Conservation (phyloP, 2,329 filamentous ascomycete species). For the Neonectria sp. region DNA sequence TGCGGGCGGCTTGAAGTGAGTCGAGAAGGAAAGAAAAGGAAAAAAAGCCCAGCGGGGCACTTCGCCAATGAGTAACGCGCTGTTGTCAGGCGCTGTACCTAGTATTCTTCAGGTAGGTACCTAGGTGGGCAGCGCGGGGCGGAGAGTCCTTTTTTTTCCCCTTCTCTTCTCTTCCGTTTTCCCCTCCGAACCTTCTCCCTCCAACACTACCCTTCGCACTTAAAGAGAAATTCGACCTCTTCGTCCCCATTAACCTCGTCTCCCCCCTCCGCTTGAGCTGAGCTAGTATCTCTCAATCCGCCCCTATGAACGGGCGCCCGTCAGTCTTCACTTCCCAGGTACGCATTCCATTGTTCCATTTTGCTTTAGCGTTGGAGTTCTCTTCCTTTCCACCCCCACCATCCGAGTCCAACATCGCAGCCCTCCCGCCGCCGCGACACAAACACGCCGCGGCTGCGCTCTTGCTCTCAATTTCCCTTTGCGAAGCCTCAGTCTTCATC, state of each 20-base stretch:
- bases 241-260: conserved; percentile 27
- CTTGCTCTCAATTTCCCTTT: conserved; percentile 19
- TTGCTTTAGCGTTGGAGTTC: conserved; percentile 25
- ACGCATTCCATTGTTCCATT: conserved; percentile 48
- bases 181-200: conserved; percentile 13
- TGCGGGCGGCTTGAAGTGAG: conserved; percentile 2
- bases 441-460: not conserved
- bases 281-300: conserved; percentile 62
- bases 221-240: conserved; percentile 30
- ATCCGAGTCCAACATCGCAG: conserved; percentile 29
- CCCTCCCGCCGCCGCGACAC: conserved; percentile 13
- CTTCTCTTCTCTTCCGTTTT: conserved; percentile 32
- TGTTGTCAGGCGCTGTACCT: conserved; percentile 38
- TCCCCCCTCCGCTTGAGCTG: conserved; percentile 49
- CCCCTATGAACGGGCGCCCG: conserved; percentile 89
- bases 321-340: conserved; percentile 92
- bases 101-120: not conserved
- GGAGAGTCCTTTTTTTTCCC: not conserved
- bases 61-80: conserved; percentile 45
- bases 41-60: conserved; percentile 34
- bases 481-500: not conserved
- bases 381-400: conserved; percentile 36
- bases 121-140: not conserved
- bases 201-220: conserved; percentile 8
- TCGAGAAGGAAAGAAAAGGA: conserved; percentile 1